Base-by-base conservation (phyloP, 2,329 filamentous ascomycete genomes). In the Plectosphaerella sp. region DNA sequence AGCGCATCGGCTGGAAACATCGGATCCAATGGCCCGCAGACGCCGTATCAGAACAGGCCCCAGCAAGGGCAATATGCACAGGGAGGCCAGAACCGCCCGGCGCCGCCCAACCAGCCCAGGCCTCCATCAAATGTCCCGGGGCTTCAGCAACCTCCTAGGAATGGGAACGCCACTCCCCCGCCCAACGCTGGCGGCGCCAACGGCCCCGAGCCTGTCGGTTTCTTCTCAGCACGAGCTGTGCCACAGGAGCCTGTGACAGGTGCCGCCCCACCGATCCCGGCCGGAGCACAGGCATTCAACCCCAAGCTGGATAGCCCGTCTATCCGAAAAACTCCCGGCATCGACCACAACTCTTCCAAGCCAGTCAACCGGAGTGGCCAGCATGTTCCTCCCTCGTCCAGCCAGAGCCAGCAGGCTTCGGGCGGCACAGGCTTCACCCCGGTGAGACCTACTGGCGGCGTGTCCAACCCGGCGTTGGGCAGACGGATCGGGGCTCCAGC, bases 261-360 rank as follows among this genome's bases (percentile, higher is more conserved):
- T 71, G 65, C 10, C 35, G 63, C 68, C 4, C 67, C 75, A 4
- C 74, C 74, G 33, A 46, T 58, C 22, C 3, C 68, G 73, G 37
- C 69, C 71, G 54, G 52, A 8, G 72, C 73, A 6, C 77, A 82
- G 12, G 73, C 77, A 22, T 93, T 92, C 67, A 87, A 92, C 60
- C 88, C 87, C 3, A 84, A 84, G 53, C 78, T 84, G 6, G 87
- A 92, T 61, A 90, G 86, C 55, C 91, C 92, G 0, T 94, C 91
- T 1, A 91, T 96, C 63, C 83, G 90, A 55, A 92, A 93, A 65
- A 97, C 93, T 0, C 88, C 88, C 0, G 92, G 92, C 3, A 80
- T 97, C 39, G 91, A 97, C 62, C 90, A 95, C 63, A 84, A 73
- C 20, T 86, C 83, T 49, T 92, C 88, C 5, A 86, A 87, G 49